Evolutionary conservation across 768 basidiomycete genomes (phyloP).

Genomic region (Mycena crocata): DNA sequence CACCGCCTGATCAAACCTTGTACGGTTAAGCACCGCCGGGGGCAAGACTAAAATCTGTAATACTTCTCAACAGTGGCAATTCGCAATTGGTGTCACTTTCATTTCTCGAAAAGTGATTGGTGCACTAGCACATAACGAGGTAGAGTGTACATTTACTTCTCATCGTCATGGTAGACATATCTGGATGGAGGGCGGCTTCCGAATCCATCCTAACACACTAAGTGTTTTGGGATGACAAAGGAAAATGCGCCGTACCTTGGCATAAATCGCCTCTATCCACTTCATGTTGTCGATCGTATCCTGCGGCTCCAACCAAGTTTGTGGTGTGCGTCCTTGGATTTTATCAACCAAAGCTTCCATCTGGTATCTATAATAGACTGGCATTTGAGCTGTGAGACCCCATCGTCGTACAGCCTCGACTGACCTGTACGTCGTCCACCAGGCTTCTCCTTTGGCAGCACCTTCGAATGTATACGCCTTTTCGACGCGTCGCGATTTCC

Average conservation of each 20-base stretch:
- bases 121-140: too few relatives aligned
- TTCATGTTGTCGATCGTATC: slow-evolving; percentile 59
- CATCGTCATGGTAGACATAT: slow-evolving; percentile 9
- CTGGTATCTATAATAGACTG: slow-evolving; percentile 60
- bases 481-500: slow-evolving; percentile 48
- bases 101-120: too few relatives aligned
- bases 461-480: slow-evolving; percentile 52
- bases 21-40: slow-evolving; percentile 65
- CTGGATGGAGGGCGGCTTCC: slow-evolving; percentile 24
- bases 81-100: too few relatives aligned
- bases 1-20: slow-evolving; percentile 77
- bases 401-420: too few relatives aligned
- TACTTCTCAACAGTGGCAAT: background rate
- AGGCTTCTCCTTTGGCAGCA: slow-evolving; percentile 52
- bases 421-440: slow-evolving; percentile 63
- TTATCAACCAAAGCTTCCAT: slow-evolving; percentile 68
- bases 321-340: slow-evolving; percentile 54
- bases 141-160: too few relatives aligned
- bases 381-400: too few relatives aligned
- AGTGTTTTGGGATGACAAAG: background rate
- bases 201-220: slow-evolving; percentile 22
- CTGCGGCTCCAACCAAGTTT: slow-evolving; percentile 56
- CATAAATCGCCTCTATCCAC: slow-evolving; percentile 59
- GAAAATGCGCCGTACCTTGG: slow-evolving; percentile 48
- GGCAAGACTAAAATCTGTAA: slow-evolving; percentile 12